These are phyloP conservation scores for Thelonectria olida DNA, from an alignment of 2,329 filamentous ascomycete species.

Conservation along the genomic window DNA sequence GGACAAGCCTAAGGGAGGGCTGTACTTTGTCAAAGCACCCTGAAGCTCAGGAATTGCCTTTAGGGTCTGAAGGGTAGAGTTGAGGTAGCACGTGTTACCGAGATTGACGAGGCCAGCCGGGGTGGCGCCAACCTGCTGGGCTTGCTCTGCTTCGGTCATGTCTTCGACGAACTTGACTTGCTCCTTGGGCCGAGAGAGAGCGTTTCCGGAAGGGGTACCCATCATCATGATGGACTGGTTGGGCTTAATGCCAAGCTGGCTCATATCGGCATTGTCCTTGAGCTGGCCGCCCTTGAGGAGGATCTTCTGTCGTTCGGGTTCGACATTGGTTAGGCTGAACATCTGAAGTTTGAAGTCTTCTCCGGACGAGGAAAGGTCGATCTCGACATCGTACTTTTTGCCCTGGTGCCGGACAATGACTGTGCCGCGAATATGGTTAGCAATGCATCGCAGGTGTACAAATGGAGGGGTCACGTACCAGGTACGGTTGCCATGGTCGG, in stretches of 20 bases:
- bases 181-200: conserved; percentile 78
- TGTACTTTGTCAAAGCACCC: conserved; percentile 73
- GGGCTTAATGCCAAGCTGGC: conserved; percentile 84
- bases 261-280: conserved; percentile 92
- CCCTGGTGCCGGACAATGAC: conserved; percentile 95
- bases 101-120: conserved; percentile 91
- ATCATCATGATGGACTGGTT: conserved; percentile 96
- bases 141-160: conserved; percentile 94
- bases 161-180: conserved; percentile 91
- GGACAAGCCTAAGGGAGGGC: conserved; percentile 53
- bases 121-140: conserved; percentile 82
- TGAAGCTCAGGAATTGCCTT: conserved; percentile 91
- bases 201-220: conserved; percentile 77
- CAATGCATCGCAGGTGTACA: conserved; percentile 1
- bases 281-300: conserved; percentile 93
- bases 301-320: conserved; percentile 96
- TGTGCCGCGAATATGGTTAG: conserved; percentile 48
- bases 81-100: conserved; percentile 98
- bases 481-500: conserved; percentile 64
- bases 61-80: conserved; percentile 94
- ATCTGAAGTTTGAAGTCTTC: conserved; percentile 96
- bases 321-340: conserved; percentile 93
- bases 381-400: conserved; percentile 93
- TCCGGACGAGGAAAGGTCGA: conserved; percentile 84
- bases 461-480: conserved; percentile 52